These are phyloP conservation scores for Linum lewisii DNA, from an alignment of 345 rosid species.

Conservation along the genomic window DNA sequence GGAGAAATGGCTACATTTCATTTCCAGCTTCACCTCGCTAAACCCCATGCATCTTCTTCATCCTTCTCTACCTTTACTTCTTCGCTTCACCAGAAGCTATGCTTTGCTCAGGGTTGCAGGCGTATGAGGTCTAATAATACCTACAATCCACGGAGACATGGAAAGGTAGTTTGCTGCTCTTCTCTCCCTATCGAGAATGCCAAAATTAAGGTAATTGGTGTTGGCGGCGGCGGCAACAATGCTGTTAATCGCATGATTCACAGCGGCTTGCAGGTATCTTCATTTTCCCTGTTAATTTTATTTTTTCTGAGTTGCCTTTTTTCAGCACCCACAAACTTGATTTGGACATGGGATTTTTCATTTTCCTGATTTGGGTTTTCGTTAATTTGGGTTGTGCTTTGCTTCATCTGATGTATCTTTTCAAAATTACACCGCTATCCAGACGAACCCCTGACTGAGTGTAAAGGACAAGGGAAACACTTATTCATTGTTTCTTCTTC, in stretches of 20 bases:
- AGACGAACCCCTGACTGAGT: too few relatives aligned
- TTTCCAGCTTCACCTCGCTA: constrained; percentile 45
- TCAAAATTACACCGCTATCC: not conserved
- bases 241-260: constrained; percentile 98
- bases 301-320: too few relatives aligned
- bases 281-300: not conserved
- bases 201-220: constrained; percentile 87
- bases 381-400: not conserved
- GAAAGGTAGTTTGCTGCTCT: constrained; percentile 40
- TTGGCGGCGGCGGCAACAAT: constrained; percentile 99
- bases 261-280: constrained; percentile 71
- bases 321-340: not conserved
- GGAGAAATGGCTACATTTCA: constrained; percentile 36
- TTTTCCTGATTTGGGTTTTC: constrained; percentile 12
- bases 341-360: not conserved
- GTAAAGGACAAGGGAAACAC: too few relatives aligned
- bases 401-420: not conserved
- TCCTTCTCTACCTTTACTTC: constrained; percentile 15
- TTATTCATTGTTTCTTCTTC: too few relatives aligned
- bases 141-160: constrained; percentile 23
- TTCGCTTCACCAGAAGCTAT: constrained; percentile 10
- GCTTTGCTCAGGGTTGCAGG: constrained; percentile 9
- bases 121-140: constrained; percentile 12
- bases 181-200: constrained; percentile 72
- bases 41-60: constrained; percentile 35